Conservation (phyloP, 768 basidiomycete genomes). For the Hemileccinum impolitum region DNA sequence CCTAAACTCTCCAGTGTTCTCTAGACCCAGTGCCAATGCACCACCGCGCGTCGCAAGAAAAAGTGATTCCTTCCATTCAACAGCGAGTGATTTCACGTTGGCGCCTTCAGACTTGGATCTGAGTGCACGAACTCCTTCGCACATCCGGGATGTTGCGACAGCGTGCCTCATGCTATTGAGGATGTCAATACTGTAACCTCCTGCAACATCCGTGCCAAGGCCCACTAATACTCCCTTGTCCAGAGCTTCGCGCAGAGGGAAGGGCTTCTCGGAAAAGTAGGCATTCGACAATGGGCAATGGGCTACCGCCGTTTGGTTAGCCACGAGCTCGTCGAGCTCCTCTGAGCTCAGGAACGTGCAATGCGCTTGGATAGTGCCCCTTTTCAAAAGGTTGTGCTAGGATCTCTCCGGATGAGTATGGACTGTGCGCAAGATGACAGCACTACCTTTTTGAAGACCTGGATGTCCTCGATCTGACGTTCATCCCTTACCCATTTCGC, state of each 20-base stretch:
- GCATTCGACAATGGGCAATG: slow-evolving; percentile 89
- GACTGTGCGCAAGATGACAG: not conserved
- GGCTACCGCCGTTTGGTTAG: slow-evolving; percentile 60
- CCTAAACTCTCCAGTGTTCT: slow-evolving; percentile 47
- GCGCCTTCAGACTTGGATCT: slow-evolving; percentile 2
- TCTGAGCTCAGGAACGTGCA: slow-evolving; percentile 72
- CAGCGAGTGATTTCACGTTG: slow-evolving; percentile 35
- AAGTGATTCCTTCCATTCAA: slow-evolving; percentile 80
- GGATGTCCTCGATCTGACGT: slow-evolving; percentile 64
- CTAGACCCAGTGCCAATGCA: slow-evolving; percentile 63
- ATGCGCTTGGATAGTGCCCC: slow-evolving; percentile 77
- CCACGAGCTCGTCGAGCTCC: slow-evolving; percentile 49
- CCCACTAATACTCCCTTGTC: slow-evolving; percentile 63
- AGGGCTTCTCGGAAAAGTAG: slow-evolving; percentile 76
- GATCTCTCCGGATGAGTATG: slow-evolving; percentile 8
- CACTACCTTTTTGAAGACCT: slow-evolving; percentile 66
- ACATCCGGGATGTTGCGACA: slow-evolving; percentile 66
- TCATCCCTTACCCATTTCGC: slow-evolving; percentile 66
- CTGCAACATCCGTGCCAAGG: slow-evolving; percentile 82
- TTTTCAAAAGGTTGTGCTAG: slow-evolving; percentile 59
- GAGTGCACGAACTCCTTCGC: slow-evolving; percentile 49
- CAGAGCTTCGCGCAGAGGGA: slow-evolving; percentile 70
- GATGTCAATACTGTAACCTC: slow-evolving; percentile 78
- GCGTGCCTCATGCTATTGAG: slow-evolving; percentile 79
- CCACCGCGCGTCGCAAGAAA: slow-evolving; percentile 84